Percentiles rank a stretch among this genome's conserved stretches.
phyloP scores from a whole-genome alignment of 2,329 filamentous ascomycete species.

The Colletotrichum sp. region DNA sequence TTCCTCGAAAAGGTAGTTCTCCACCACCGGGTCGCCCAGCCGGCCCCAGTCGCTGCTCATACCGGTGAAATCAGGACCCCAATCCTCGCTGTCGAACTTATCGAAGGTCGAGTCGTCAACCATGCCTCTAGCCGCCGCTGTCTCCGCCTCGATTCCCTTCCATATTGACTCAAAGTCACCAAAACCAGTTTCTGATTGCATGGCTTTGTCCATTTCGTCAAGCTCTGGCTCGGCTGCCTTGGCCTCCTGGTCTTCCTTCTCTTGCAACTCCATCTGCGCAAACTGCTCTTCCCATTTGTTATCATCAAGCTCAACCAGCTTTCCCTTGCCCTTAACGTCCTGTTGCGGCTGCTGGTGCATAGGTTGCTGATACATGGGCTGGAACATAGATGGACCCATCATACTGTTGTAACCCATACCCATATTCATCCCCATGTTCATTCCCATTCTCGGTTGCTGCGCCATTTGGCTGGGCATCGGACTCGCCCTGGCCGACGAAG shows the following conservation, averaged over 20 bases:
- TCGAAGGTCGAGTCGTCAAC: constrained; percentile 68
- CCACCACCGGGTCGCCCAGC: constrained; percentile 74
- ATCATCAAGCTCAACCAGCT: constrained; percentile 93
- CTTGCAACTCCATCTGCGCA: constrained; percentile 79
- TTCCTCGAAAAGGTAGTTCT: constrained; percentile 93
- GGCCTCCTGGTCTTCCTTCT: constrained; percentile 57
- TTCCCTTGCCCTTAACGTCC: constrained; percentile 81
- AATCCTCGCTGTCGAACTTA: constrained; percentile 79
- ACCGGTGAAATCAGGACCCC: constrained; percentile 70
- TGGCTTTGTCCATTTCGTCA: constrained; percentile 77
- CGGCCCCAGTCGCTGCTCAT: constrained; percentile 68
- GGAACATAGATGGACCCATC: constrained; percentile 61
- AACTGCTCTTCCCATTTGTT: constrained; percentile 97
- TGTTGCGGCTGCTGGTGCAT: constrained; percentile 51
- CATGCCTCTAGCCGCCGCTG: constrained; percentile 72
- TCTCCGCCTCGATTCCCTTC: constrained; percentile 81
- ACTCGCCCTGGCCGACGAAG: constrained; percentile 56
- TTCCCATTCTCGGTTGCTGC: constrained; percentile 53
- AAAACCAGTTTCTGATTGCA: constrained; percentile 75
- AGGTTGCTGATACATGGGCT: constrained; percentile 51
- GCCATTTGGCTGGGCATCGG: constrained; percentile 62
- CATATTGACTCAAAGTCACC: constrained; percentile 92
- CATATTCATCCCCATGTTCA: constrained; percentile 56
- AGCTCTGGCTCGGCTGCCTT: constrained; percentile 80
- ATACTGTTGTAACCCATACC: constrained; percentile 62